Conservation (phyloP, 768 basidiomycete genomes). For the Hirschioporus abietinus region DNA sequence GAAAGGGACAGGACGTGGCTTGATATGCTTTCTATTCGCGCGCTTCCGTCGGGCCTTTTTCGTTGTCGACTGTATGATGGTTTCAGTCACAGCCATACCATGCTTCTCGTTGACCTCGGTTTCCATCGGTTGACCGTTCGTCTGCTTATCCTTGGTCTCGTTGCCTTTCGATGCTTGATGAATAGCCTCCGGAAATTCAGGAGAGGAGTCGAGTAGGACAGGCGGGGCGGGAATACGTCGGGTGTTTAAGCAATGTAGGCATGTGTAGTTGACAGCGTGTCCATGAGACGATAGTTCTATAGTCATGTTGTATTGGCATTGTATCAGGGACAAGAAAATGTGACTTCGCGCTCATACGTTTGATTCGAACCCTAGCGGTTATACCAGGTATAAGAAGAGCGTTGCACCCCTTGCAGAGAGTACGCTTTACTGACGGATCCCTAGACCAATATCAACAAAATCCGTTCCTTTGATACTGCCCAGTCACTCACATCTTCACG, state of each 20-base stretch:
- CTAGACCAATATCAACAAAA: constrained; percentile 30
- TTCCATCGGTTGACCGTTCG: not conserved
- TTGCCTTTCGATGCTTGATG: constrained; percentile 7
- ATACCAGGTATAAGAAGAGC: constrained; percentile 61
- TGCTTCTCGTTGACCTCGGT: not conserved
- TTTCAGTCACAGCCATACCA: not conserved
- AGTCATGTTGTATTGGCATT: constrained; percentile 21
- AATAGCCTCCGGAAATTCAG: constrained; percentile 1
- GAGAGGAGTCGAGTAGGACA: constrained; percentile 13
- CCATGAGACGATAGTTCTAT: constrained; percentile 43
- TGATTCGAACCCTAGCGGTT: constrained; percentile 58
- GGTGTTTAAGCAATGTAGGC: constrained; percentile 49
- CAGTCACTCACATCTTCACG: constrained; percentile 58
- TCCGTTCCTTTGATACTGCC: not conserved
- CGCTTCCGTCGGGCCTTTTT: constrained; percentile 12
- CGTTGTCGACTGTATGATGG: constrained; percentile 12
- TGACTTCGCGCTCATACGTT: constrained; percentile 37
- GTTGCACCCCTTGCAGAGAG: constrained; percentile 67
- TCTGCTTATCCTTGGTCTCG: not conserved
- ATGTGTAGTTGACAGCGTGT: constrained; percentile 53
- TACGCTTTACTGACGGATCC: constrained; percentile 80
- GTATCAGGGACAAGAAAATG: not conserved
- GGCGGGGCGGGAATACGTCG: constrained; percentile 69
- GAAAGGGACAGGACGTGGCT: constrained; percentile 47
- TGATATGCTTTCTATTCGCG: constrained; percentile 10